Conservation (phyloP, 257 asterid species). For the Solanum medicagineum region DNA sequence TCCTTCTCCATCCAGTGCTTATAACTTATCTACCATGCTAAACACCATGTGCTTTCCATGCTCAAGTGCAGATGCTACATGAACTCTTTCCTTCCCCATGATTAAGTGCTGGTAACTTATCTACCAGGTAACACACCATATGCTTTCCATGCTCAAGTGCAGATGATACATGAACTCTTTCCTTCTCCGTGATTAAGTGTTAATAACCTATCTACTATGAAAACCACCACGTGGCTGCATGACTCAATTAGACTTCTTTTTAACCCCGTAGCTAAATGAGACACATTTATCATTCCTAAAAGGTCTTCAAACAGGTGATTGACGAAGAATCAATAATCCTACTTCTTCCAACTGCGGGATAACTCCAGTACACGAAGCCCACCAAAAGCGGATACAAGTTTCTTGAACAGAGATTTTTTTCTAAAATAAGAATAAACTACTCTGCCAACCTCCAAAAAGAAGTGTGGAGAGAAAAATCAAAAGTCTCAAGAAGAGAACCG, state of each 20-base stretch:
- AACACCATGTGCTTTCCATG: background rate
- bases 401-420: background rate
- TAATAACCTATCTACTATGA: background rate
- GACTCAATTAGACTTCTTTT: background rate
- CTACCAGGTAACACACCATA: slow-evolving; percentile 6
- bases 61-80: background rate
- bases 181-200: background rate
- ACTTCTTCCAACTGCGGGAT: background rate
- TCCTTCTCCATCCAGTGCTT: background rate
- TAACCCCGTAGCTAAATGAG: background rate
- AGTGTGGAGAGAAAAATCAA: background rate
- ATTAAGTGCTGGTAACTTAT: background rate
- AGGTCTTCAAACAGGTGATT: background rate
- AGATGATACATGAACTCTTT: background rate
- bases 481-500: background rate
- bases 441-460: background rate
- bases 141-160: background rate
- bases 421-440: background rate
- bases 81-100: background rate
- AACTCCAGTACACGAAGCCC: background rate
- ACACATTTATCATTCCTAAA: background rate
- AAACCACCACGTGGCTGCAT: background rate
- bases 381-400: background rate
- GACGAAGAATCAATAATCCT: background rate
- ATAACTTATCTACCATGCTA: background rate